Base-by-base conservation (phyloP, 2,329 filamentous ascomycete species). In the Fonsecaea erecta region DNA sequence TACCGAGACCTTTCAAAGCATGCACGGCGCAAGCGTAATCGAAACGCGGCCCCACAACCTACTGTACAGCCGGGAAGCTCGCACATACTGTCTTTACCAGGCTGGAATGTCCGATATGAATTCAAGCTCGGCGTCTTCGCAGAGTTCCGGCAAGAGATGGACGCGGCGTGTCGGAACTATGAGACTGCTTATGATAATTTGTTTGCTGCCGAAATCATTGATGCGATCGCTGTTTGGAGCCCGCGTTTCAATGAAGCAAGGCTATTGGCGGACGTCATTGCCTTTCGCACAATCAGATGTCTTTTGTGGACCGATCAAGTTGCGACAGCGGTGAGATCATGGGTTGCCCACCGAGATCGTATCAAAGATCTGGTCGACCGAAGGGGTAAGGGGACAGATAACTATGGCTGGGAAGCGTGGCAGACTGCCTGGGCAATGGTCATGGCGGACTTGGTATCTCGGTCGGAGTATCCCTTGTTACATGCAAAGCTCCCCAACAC, bases 381-480 rank as follows among this genome's bases (percentile, higher is more conserved):
- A 18, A 88, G 90, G 70, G 93, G 93, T 3, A 91, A 91, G 71
- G 94, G 94, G 0, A 93, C 91, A 2, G 86, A 88, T 34, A 96
- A 92, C 70, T 98, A 98, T 75, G 92, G 92, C 5, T 98, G 93
- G 91, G 86, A 92, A 73, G 93, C 94, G 1, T 99, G 94, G 93
- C 90, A 97, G 78, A 88, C 91, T 46, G 85, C 91, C 62, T 89
- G 87, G 87, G 84, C 86, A 16, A 80, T 81, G 66, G 77, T 84
- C 30, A 88, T 89, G 84, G 85, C 84, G 3, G 80, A 89, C 66
- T 76, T 88, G 4, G 82, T 89, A 18, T 79, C 81, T 52, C 80
- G 82, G 57, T 82, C 84, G 26, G 79, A 83, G 18, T 71, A 87
- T 18, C 80, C 82, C 73, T 75, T 34, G 66, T 75, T 46, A 73